Evolutionary conservation across 2,329 filamentous ascomycete genomes (phyloP).

Genomic region (Ophiostoma piceae): DNA sequence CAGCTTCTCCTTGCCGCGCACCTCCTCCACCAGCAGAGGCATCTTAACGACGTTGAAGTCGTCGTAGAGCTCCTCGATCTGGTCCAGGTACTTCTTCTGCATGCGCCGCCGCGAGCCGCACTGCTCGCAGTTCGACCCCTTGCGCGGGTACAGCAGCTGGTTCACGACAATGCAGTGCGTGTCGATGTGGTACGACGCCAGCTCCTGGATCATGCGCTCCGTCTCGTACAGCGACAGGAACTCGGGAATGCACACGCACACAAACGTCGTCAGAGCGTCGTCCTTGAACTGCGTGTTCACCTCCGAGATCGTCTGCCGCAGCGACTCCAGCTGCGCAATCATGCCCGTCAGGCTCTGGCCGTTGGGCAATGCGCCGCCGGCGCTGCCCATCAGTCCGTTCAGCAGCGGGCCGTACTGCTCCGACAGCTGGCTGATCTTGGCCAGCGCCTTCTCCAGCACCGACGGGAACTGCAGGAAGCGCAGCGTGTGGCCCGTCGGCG

Average conservation of each 20-base stretch:
- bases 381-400: conserved; percentile 80
- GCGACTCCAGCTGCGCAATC: conserved; percentile 87
- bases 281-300: conserved; percentile 99
- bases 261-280: conserved; percentile 88
- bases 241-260: conserved; percentile 97
- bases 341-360: conserved; percentile 91
- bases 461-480: conserved; percentile 98
- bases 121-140: conserved; percentile 82
- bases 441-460: conserved; percentile 96
- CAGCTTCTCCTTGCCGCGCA: conserved; percentile 87
- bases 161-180: conserved; percentile 98
- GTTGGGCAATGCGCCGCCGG: conserved; percentile 67
- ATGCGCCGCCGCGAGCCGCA: conserved; percentile 93
- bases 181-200: conserved; percentile 88
- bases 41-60: conserved; percentile 99
- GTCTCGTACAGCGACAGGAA: conserved; percentile 97
- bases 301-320: conserved; percentile 88
- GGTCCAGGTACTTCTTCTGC: conserved; percentile 98
- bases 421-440: conserved; percentile 90
- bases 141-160: conserved; percentile 88
- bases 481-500: conserved; percentile 93
- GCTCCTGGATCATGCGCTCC: conserved; percentile 98
- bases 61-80: conserved; percentile 97
- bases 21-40: conserved; percentile 92
- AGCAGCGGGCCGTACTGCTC: conserved; percentile 93